A percentile compares a stretch with the other conserved stretches of the same genome.
Conservation (phyloP, 768 basidiomycete species). For the Mycena sanguinolenta region DNA sequence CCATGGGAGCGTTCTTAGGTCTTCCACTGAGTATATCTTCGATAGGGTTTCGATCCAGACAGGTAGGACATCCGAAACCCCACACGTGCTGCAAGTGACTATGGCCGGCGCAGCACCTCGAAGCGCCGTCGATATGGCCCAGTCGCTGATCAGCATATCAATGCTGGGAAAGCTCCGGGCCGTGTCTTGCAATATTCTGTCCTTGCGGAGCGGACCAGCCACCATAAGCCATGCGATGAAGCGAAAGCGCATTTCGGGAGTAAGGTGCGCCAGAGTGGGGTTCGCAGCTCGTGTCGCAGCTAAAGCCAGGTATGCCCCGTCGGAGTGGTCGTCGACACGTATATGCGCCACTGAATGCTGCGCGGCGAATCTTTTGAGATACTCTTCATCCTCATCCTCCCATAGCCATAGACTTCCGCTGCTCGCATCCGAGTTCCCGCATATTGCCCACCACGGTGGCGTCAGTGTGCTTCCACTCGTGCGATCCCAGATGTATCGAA, state of each 20-base stretch:
- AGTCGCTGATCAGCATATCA: background rate
- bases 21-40: background rate
- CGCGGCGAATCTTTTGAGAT: background rate
- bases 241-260: background rate
- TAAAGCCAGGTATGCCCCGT: no score
- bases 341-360: background rate
- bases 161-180: background rate
- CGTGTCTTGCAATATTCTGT: background rate
- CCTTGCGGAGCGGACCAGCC: background rate
- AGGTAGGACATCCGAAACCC: background rate
- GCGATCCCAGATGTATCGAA: no score
- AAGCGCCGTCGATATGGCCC: background rate
- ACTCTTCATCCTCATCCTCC: slow-evolving; percentile 22
- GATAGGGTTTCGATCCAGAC: slow-evolving; percentile 18
- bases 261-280: background rate
- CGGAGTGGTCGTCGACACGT: no score
- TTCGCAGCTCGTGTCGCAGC: no score
- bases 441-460: no score
- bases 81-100: background rate
- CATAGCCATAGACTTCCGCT: slow-evolving; percentile 17
- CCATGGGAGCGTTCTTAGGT: slow-evolving; percentile 19
- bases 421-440: no score
- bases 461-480: no score
- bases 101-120: background rate
- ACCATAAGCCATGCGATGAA: slow-evolving; percentile 23